Percentiles rank a stretch among this genome's conserved stretches.
These are phyloP conservation scores for Hypomontagnella submonticulosa DNA, from an alignment of 495 filamentous ascomycete genomes.

Conservation along the genomic window DNA sequence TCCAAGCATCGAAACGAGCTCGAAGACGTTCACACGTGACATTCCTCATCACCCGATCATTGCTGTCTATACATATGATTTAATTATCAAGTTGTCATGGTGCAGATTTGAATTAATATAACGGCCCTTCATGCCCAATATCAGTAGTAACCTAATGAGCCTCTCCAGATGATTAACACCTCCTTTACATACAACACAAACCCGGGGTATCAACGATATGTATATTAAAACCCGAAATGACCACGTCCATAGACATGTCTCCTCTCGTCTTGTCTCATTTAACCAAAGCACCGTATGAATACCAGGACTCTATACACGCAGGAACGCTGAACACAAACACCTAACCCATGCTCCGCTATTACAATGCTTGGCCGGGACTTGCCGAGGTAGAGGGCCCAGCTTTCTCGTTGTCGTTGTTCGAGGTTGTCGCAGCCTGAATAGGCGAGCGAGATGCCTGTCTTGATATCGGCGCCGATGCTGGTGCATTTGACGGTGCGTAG, in stretches of 20 bases:
- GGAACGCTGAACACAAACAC: constrained; percentile 32
- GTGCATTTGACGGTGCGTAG: constrained; percentile 15
- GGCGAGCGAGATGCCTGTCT: constrained; percentile 6
- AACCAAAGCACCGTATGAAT: constrained; percentile 8
- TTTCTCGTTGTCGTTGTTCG: constrained; percentile 30
- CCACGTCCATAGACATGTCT: constrained; percentile 14
- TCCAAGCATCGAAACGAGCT: constrained; percentile 7
- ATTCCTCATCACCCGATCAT: constrained; percentile 7
- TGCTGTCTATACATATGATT: not conserved
- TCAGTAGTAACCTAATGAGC: constrained; percentile 23
- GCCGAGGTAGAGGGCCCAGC: constrained; percentile 22
- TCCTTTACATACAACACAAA: constrained; percentile 8
- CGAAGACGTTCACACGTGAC: constrained; percentile 18
- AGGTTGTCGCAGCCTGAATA: constrained; percentile 1
- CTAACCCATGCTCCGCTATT: constrained; percentile 1
- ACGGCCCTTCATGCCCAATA: constrained; percentile 33
- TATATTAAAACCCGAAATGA: constrained; percentile 22
- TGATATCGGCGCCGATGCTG: constrained; percentile 18
- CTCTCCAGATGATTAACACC: constrained; percentile 1
- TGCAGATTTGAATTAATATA: constrained; percentile 9
- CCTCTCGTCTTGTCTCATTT: constrained; percentile 20
- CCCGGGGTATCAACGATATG: constrained; percentile 35
- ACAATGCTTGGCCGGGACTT: constrained; percentile 17
- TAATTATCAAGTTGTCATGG: constrained; percentile 6
- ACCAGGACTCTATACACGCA: constrained; percentile 6